Conservation (phyloP, 768 basidiomycete species). For the Boletellus ananas region DNA sequence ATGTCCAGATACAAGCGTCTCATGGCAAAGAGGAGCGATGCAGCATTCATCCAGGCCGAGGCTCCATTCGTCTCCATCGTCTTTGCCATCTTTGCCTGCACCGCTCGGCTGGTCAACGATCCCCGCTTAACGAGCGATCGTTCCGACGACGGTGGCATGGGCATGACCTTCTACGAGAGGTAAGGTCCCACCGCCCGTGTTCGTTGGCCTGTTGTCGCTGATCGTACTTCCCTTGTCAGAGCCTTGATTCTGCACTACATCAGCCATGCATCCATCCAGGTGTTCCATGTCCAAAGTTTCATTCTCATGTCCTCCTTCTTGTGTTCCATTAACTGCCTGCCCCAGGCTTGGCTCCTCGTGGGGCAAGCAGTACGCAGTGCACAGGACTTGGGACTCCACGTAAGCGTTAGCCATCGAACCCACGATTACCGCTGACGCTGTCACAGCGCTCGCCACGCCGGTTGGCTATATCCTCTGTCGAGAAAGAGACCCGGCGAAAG, state of each 20-base stretch:
- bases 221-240: conserved; percentile 36
- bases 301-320: conserved; percentile 86
- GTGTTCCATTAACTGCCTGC: conserved; percentile 89
- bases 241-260: conserved; percentile 90
- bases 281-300: conserved; percentile 87
- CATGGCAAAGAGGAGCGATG: conserved; percentile 67
- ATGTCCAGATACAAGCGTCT: conserved; percentile 63
- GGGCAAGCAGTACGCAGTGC: conserved; percentile 88
- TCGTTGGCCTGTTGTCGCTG: not conserved
- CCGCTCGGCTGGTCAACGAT: conserved; percentile 76
- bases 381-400: conserved; percentile 90
- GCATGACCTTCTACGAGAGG: conserved; percentile 89
- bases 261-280: conserved; percentile 80
- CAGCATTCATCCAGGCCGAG: conserved; percentile 50
- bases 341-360: conserved; percentile 90
- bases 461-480: conserved; percentile 62
- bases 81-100: conserved; percentile 89
- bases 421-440: conserved; percentile 14
- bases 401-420: conserved; percentile 39
- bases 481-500: conserved; percentile 87
- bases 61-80: conserved; percentile 77
- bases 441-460: conserved; percentile 77
- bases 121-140: conserved; percentile 58
- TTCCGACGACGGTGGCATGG: conserved; percentile 77
- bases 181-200: conserved; percentile 32